A percentile compares a stretch with the other conserved stretches of the same genome.
phyloP scores from a whole-genome alignment of 768 basidiomycete genomes.

The Lepiota brunneoincarnata region DNA sequence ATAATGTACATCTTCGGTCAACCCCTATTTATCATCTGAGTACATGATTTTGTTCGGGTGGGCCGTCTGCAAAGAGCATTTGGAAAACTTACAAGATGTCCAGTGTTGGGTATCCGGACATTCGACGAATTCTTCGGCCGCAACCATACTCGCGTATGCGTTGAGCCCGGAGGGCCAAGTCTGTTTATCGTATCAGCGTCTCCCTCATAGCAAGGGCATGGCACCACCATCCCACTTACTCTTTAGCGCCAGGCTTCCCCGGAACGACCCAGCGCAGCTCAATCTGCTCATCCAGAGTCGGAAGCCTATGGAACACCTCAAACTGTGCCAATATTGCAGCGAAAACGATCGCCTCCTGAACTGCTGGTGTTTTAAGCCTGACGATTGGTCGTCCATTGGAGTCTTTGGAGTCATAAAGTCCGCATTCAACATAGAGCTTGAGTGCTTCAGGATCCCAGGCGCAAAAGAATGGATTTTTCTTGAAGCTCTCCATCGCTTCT shows the following conservation, averaged over 20 bases:
- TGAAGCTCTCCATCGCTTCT: conserved; percentile 52
- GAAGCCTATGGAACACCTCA: conserved; percentile 40
- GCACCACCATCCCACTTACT: conserved; percentile 25
- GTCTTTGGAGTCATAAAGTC: conserved; percentile 36
- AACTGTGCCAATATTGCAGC: conserved; percentile 40
- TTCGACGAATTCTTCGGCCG: conserved; percentile 41
- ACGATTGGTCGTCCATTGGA: conserved; percentile 33
- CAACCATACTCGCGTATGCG: conserved; percentile 39
- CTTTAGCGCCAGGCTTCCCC: conserved; percentile 31
- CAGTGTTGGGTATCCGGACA: conserved; percentile 33
- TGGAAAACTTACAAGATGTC: conserved; percentile 39
- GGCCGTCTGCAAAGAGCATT: neutral
- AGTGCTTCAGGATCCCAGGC: conserved; percentile 69
- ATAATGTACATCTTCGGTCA: too few species aligned
- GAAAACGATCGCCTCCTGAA: conserved; percentile 67
- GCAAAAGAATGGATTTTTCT: conserved; percentile 60
- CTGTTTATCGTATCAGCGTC: neutral
- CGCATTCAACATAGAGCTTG: conserved; percentile 58
- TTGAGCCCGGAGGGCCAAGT: conserved; percentile 28
- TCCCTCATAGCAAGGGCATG: conserved; percentile 14
- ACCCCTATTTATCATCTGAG: too few species aligned
- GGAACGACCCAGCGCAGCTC: conserved; percentile 56
- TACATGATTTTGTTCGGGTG: neutral
- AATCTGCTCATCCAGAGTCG: conserved; percentile 47
- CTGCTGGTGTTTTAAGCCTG: conserved; percentile 60